phyloP scores from a whole-genome alignment of 495 filamentous ascomycete genomes.

The Pseudotulostoma volvatum region DNA sequence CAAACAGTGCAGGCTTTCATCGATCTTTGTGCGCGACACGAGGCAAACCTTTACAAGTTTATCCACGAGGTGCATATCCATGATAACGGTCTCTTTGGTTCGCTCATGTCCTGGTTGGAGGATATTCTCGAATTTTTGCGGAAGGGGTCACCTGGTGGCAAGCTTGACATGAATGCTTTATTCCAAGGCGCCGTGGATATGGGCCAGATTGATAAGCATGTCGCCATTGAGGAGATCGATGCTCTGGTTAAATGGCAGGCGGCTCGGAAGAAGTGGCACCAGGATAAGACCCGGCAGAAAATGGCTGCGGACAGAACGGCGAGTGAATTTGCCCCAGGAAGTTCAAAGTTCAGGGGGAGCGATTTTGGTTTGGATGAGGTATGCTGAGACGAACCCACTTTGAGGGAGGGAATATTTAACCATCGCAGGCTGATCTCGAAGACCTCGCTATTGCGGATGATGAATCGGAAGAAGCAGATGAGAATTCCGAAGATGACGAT shows the following conservation, averaged over 20 bases:
- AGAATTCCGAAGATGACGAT: slow-evolving; percentile 60
- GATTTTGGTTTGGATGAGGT: slow-evolving; percentile 85
- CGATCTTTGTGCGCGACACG: slow-evolving; percentile 86
- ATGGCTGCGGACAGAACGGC: slow-evolving; percentile 73
- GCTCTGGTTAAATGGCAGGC: slow-evolving; percentile 82
- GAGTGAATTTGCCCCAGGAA: slow-evolving; percentile 26
- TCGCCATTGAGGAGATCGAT: slow-evolving; percentile 69
- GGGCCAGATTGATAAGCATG: slow-evolving; percentile 47
- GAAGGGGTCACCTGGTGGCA: slow-evolving; percentile 59
- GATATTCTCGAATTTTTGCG: slow-evolving; percentile 89
- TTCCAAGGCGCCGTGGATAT: slow-evolving; percentile 60
- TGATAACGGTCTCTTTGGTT: slow-evolving; percentile 89
- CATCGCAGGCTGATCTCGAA: slow-evolving; percentile 48
- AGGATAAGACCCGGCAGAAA: slow-evolving; percentile 94
- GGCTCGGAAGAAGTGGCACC: slow-evolving; percentile 88
- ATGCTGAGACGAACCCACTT: slow-evolving; percentile 8
- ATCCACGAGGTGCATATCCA: slow-evolving; percentile 97
- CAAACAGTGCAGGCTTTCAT: slow-evolving; percentile 98
- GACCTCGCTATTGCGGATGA: slow-evolving; percentile 65
- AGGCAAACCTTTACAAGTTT: slow-evolving; percentile 97
- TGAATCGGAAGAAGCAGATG: slow-evolving; percentile 45
- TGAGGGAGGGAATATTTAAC: slow-evolving; percentile 2
- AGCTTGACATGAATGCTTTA: slow-evolving; percentile 84
- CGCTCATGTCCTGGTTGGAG: slow-evolving; percentile 94
- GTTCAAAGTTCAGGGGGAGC: slow-evolving; percentile 44